Evolutionary conservation across 306 rosid genomes (phyloP).

Genomic region (Prosopis cineraria): DNA sequence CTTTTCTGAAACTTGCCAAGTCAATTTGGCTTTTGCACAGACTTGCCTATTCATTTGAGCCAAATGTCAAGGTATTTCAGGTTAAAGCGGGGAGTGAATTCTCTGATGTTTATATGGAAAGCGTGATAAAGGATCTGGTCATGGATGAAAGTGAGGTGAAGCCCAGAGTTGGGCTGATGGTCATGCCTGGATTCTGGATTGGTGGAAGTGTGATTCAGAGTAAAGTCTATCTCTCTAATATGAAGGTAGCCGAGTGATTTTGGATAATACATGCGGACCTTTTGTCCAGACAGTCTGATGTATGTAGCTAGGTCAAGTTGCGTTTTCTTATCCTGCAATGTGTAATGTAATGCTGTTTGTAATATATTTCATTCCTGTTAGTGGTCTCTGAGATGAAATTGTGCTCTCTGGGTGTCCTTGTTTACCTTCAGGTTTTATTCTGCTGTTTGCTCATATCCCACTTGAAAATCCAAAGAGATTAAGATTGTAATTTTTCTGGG

Average conservation of each 20-base stretch:
- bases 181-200: slow-evolving; percentile 93
- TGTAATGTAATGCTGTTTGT: slow-evolving; percentile 44
- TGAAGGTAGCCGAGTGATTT: slow-evolving; percentile 84
- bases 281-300: slow-evolving; percentile 23
- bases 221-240: slow-evolving; percentile 90
- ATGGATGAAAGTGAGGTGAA: slow-evolving; percentile 69
- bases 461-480: slow-evolving; percentile 1
- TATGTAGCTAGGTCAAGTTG: slow-evolving; percentile 41
- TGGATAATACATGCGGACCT: slow-evolving; percentile 5
- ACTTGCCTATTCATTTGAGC: slow-evolving; percentile 83
- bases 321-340: slow-evolving; percentile 37
- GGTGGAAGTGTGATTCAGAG: slow-evolving; percentile 93
- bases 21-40: slow-evolving; percentile 94
- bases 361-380: slow-evolving; percentile 31
- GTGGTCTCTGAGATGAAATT: slow-evolving; percentile 35
- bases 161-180: slow-evolving; percentile 92
- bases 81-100: slow-evolving; percentile 86
- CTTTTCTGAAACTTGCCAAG: slow-evolving; percentile 87
- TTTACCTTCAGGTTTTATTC: too few species aligned
- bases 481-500: slow-evolving; percentile 15
- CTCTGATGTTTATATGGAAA: slow-evolving; percentile 94
- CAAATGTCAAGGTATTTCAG: slow-evolving; percentile 84
- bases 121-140: slow-evolving; percentile 82
- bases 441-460: slow-evolving; percentile 10
- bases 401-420: background rate